Evolutionary conservation across 2,329 filamentous ascomycete species (phyloP).

Genomic region (Sordariomycetes sp.): DNA sequence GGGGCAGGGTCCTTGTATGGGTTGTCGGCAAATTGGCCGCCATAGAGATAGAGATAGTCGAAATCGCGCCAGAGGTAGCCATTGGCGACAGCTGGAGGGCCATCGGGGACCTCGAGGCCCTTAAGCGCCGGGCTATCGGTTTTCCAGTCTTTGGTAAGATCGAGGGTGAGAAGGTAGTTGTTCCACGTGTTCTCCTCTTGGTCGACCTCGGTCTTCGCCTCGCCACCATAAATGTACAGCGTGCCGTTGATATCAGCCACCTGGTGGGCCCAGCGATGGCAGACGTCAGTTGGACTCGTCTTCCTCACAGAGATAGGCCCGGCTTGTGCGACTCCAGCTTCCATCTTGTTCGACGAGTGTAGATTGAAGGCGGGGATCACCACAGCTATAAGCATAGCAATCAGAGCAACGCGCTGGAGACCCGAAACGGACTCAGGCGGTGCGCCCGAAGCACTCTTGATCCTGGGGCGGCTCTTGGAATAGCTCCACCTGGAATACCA

Average conservation of each 20-base stretch:
- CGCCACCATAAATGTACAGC: conserved; percentile 67
- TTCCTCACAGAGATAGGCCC: conserved; percentile 26
- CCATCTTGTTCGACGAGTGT: conserved; percentile 25
- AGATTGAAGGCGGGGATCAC: conserved; percentile 38
- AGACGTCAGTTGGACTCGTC: conserved; percentile 33
- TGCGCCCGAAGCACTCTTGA: conserved; percentile 32
- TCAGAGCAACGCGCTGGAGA: conserved; percentile 34
- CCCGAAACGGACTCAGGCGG: conserved; percentile 30
- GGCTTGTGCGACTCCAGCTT: conserved; percentile 35
- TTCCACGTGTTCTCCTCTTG: conserved; percentile 63
- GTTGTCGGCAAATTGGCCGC: conserved; percentile 61
- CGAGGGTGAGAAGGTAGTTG: conserved; percentile 64
- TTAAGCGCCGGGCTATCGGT: conserved; percentile 52
- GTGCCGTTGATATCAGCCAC: conserved; percentile 66
- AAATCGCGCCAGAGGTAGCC: conserved; percentile 72
- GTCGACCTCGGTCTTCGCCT: conserved; percentile 45
- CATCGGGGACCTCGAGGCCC: conserved; percentile 54
- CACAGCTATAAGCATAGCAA: conserved; percentile 40
- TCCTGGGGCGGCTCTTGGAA: conserved; percentile 26
- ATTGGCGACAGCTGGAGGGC: conserved; percentile 61
- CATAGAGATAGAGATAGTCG: conserved; percentile 62
- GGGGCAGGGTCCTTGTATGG: conserved; percentile 46
- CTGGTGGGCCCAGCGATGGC: conserved; percentile 58
- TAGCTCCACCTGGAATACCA: conserved; percentile 36
- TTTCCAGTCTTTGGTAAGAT: conserved; percentile 65